phyloP scores from a whole-genome alignment of 2,329 filamentous ascomycete genomes.

The Alternaria arbusti region DNA sequence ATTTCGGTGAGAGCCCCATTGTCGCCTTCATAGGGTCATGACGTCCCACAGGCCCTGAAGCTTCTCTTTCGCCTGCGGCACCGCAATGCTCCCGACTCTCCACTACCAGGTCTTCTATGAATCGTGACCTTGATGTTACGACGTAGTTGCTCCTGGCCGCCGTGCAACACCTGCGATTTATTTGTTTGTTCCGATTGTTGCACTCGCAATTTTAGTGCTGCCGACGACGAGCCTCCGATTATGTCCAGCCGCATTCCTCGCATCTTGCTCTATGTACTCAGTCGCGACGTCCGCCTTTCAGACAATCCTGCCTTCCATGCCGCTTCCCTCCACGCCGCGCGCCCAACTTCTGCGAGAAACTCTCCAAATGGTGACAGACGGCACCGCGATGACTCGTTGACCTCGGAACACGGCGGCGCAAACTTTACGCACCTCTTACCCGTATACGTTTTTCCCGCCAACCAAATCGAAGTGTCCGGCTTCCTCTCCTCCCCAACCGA shows the following conservation, averaged over 20 bases:
- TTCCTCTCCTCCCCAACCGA: constrained; percentile 62
- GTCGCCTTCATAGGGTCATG: constrained; percentile 28
- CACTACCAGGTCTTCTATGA: constrained; percentile 19
- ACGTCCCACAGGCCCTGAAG: constrained; percentile 24
- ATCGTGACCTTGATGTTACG: constrained; percentile 37
- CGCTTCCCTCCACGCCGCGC: constrained; percentile 44
- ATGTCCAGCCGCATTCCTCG: constrained; percentile 38
- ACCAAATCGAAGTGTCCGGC: constrained; percentile 77
- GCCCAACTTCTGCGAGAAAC: constrained; percentile 10
- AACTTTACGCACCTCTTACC: constrained; percentile 67
- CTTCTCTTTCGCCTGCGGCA: constrained; percentile 21
- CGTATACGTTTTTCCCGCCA: constrained; percentile 68
- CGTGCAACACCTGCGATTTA: constrained; percentile 34
- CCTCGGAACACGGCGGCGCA: constrained; percentile 27
- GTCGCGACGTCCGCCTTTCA: constrained; percentile 73
- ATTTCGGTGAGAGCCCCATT: constrained; percentile 26
- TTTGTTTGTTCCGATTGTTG: constrained; percentile 35
- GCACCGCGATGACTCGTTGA: constrained; percentile 48
- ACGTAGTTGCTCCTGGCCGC: constrained; percentile 41
- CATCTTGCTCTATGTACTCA: constrained; percentile 73
- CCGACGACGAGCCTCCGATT: constrained; percentile 16
- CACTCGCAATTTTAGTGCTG: constrained; percentile 17
- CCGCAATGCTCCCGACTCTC: constrained; percentile 25
- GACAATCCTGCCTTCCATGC: constrained; percentile 77
- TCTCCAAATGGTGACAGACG: constrained; percentile 16